Evolutionary conservation across 345 rosid species (phyloP), one percentile per base, ranked within the genome.

Genomic region (Abelmoschus esculentus): DNA sequence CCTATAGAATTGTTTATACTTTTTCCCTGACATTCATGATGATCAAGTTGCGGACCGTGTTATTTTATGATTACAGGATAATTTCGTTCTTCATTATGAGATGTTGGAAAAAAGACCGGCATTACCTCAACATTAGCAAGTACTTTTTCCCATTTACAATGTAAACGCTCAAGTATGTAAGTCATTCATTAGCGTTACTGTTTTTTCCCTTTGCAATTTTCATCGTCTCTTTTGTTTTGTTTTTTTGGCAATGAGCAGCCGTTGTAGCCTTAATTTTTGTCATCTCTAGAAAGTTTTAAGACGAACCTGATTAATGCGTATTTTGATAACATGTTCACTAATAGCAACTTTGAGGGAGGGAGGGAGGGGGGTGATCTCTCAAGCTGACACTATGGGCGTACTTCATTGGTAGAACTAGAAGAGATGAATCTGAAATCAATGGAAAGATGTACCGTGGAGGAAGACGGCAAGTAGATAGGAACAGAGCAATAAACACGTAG

Each of bases 51-150:
- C 38, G 47, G 58, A 59, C 29, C 11, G 38, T 71, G 12, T 18
- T 71, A 29, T 29, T 38, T 70, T 76, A 32, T 38, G 42, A 73
- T 10, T 77, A 85, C 93, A 92, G 99, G 99, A 96, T 78, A 83
- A 90, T 80, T 80, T 84, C 64, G 85, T 96, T 57, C 74, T 96
- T 59, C 81, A 87, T 69, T 90, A 86, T 18, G 99, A 96, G 73
- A 71, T 75, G 75, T 70, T 92, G 85, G 99, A 92, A 86, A 92
- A 96, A 89, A 87, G 87, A 89, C 97, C 95, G 47, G 78, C 77
- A 69, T 79, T 90, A 76, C 96, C 92, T 63, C 97, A 86, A 70
- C 98, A 81, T 80, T 95, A 75, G 78, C 79, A 69, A 54, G 70
- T 72, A 49, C 61, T 19, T 18, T 74, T 75, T 75, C 64, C n/a